phyloP scores from a whole-genome alignment of 345 rosid genomes.

The Ricinus communis region DNA sequence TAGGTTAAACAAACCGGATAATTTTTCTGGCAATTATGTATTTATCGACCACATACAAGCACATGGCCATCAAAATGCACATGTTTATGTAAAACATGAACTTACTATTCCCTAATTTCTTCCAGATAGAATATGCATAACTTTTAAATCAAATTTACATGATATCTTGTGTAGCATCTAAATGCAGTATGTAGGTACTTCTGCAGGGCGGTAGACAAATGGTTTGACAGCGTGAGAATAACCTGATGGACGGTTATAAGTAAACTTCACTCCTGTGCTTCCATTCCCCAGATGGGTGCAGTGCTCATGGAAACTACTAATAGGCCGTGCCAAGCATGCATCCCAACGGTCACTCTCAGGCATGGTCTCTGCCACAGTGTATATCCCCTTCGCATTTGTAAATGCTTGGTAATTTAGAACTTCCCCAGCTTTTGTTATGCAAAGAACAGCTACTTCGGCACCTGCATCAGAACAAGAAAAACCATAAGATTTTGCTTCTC shows the following conservation, averaged over 20 bases:
- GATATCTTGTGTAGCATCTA: slow-evolving; percentile 7
- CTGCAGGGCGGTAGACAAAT: slow-evolving; percentile 63
- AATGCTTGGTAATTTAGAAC: slow-evolving; percentile 94
- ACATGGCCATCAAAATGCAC: neutral
- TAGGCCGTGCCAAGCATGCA: slow-evolving; percentile 84
- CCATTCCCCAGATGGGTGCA: slow-evolving; percentile 65
- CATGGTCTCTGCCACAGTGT: slow-evolving; percentile 94
- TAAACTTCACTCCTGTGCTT: slow-evolving; percentile 73
- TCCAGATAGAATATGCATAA: neutral
- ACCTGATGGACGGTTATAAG: slow-evolving; percentile 76
- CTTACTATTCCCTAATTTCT: neutral
- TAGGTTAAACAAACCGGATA: neutral
- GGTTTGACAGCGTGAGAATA: slow-evolving; percentile 67
- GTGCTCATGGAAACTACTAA: slow-evolving; percentile 79
- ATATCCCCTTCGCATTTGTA: slow-evolving; percentile 74
- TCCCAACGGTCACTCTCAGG: slow-evolving; percentile 96
- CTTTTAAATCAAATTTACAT: neutral
- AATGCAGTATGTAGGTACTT: slow-evolving; percentile 62
- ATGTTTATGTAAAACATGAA: neutral
- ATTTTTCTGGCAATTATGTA: neutral
- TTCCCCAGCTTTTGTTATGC: slow-evolving; percentile 91
- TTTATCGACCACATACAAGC: neutral
- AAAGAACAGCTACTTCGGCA: slow-evolving; percentile 96
- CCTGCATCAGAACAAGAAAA: slow-evolving; percentile 43
- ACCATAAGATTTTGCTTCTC: neutral